Evolutionary conservation across 768 basidiomycete genomes (phyloP).

Genomic region (Tylopilus rubrobrunneus): DNA sequence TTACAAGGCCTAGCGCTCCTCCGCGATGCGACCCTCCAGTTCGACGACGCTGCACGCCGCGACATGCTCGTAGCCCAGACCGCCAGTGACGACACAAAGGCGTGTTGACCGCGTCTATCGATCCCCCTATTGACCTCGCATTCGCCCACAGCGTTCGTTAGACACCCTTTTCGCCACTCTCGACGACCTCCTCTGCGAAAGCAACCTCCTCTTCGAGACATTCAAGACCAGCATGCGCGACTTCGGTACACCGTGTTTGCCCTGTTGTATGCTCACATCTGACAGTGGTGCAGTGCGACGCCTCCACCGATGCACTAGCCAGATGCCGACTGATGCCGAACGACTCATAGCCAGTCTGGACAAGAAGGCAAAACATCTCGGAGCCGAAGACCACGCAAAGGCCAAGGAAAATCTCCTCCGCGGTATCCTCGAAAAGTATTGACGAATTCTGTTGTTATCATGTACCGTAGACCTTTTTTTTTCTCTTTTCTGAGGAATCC

Average conservation of each 20-base stretch:
- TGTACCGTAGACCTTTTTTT: neutral
- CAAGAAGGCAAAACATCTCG: constrained; percentile 44
- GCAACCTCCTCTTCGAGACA: constrained; percentile 49
- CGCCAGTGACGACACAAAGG: constrained; percentile 41
- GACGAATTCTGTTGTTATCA: neutral
- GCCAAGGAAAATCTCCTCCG: constrained; percentile 34
- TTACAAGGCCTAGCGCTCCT: constrained; percentile 46
- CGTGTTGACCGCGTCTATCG: constrained; percentile 23
- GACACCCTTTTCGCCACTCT: constrained; percentile 42
- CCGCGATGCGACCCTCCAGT: constrained; percentile 50
- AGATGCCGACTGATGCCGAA: constrained; percentile 50
- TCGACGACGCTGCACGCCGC: constrained; percentile 43
- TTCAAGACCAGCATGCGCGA: constrained; percentile 43
- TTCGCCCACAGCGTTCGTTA: constrained; percentile 37
- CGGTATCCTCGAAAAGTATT: constrained; percentile 33
- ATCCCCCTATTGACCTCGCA: constrained; percentile 12
- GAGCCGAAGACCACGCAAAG: constrained; percentile 30
- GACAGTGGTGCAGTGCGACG: constrained; percentile 38
- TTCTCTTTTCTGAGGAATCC: neutral
- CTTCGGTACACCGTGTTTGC: constrained; percentile 38
- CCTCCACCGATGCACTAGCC: constrained; percentile 38
- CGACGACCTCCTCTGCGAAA: constrained; percentile 43
- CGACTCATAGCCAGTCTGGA: constrained; percentile 49
- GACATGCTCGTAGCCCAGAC: constrained; percentile 42
- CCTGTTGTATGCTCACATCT: constrained; percentile 1